phyloP scores from a whole-genome alignment of 2,329 filamentous ascomycete genomes.

The Fusarium oxysporum region DNA sequence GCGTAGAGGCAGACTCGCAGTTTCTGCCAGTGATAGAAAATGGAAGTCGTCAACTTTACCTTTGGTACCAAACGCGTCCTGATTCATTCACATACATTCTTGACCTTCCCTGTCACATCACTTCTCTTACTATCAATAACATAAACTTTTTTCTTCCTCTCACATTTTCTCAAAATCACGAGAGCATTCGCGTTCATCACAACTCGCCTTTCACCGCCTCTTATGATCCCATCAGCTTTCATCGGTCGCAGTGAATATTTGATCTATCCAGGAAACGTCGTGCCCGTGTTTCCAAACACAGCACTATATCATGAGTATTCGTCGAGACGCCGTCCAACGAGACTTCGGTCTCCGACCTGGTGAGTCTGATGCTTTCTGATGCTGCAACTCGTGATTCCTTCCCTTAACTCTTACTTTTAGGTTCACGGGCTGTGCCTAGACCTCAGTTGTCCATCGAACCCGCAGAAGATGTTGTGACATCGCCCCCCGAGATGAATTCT shows the following conservation, averaged over 20 bases:
- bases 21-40: conserved; percentile 9
- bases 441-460: conserved; percentile 1
- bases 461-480: not conserved
- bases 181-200: not conserved
- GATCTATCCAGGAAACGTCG: not conserved
- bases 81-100: not conserved
- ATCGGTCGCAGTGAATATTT: not conserved
- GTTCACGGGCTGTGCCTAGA: not conserved
- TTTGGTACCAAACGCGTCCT: not conserved
- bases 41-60: not conserved
- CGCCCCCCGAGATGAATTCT: not conserved
- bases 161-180: not conserved
- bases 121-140: not conserved
- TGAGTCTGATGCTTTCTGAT: not conserved
- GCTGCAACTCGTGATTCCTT: too few species aligned
- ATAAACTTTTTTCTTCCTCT: not conserved
- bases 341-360: conserved; percentile 29
- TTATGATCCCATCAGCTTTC: not conserved
- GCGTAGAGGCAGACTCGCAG: not conserved
- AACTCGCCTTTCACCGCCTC: not conserved
- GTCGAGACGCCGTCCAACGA: conserved; percentile 7
- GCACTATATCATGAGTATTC: conserved; percentile 3
- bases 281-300: not conserved
- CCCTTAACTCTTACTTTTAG: not conserved
- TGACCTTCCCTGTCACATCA: not conserved